Percentiles rank a stretch among this genome's conserved stretches.
Conservation (phyloP, 2,329 filamentous ascomycete genomes). For the Phyllosticta paracitricarpa region DNA sequence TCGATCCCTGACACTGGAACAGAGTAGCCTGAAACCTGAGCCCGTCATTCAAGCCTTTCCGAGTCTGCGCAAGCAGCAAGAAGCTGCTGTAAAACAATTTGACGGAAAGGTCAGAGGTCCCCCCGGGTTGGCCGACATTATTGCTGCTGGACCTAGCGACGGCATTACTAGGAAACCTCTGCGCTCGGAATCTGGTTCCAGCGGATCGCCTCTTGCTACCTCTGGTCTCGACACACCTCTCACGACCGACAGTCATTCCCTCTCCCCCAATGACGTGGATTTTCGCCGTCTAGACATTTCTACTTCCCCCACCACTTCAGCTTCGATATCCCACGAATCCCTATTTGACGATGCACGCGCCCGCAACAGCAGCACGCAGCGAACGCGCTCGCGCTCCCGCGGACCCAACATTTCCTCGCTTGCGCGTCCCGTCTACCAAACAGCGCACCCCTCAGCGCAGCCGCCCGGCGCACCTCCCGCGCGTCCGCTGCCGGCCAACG, state of each 20-base stretch:
- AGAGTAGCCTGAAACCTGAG: conserved; percentile 27
- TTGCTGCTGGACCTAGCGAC: conserved; percentile 12
- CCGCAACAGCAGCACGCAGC: background rate
- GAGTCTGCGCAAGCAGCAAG: background rate
- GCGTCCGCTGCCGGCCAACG: conserved; percentile 21
- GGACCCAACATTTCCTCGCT: conserved; percentile 27
- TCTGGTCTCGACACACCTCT: conserved; percentile 3
- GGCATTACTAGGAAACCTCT: conserved; percentile 15
- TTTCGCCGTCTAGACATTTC: conserved; percentile 3
- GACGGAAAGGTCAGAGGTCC: conserved; percentile 3
- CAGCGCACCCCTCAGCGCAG: conserved; percentile 16
- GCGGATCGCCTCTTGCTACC: conserved; percentile 12
- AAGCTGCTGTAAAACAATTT: background rate
- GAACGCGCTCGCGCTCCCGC: conserved; percentile 14
- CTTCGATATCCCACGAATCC: background rate
- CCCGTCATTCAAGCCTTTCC: background rate
- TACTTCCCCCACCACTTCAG: background rate
- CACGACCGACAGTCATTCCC: conserved; percentile 9
- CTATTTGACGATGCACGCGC: background rate
- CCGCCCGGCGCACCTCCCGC: conserved; percentile 18
- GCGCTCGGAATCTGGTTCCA: conserved; percentile 12
- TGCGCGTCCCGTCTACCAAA: conserved; percentile 26
- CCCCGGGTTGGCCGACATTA: conserved; percentile 16
- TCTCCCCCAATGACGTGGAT: conserved; percentile 8
- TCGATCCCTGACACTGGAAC: conserved; percentile 34